Percentiles rank a stretch among this genome's conserved stretches.
Conservation (phyloP, 1,284 basidiomycete genomes). For the Cutaneotrichosporon sp. region DNA sequence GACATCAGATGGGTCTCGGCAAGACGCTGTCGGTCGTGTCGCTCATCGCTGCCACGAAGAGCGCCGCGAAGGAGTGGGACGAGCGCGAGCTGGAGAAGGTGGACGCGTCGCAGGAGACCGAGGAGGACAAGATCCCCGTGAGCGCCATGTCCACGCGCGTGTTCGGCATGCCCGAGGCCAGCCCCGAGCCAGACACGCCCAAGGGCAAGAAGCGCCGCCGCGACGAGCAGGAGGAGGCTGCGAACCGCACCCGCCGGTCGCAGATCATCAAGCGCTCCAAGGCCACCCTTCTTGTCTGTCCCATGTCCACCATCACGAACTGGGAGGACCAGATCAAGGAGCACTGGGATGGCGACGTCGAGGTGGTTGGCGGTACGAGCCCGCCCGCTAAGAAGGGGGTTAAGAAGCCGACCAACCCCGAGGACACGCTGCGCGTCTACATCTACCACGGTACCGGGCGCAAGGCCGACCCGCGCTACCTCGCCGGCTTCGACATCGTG, state of each 20-base stretch:
- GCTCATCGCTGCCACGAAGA: conserved; percentile 81
- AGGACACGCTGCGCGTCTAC: conserved; percentile 69
- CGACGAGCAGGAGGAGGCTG: conserved; percentile 31
- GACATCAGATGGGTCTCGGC: conserved; percentile 79
- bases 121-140: conserved; percentile 54
- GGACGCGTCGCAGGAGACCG: conserved; percentile 37
- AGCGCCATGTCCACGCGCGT: conserved; percentile 73
- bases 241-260: conserved; percentile 61
- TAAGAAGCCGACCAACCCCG: conserved; percentile 30
- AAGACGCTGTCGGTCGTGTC: conserved; percentile 94
- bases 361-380: conserved; percentile 65
- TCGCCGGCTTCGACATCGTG: conserved; percentile 94
- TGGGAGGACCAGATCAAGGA: conserved; percentile 99
- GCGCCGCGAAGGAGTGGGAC: conserved; percentile 64
- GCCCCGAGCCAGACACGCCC: conserved; percentile 3
- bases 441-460: conserved; percentile 93
- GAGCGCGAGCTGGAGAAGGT: conserved; percentile 60
- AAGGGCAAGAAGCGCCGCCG: conserved; percentile 46
- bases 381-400: conserved; percentile 26
- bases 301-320: conserved; percentile 93
- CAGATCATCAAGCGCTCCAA: conserved; percentile 77
- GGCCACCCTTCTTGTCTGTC: conserved; percentile 95
- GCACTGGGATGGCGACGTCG: conserved; percentile 85
- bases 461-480: conserved; percentile 76
- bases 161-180: conserved; percentile 71